Conservation (phyloP, 2,329 filamentous ascomycete species). For the Pyrenophora tritici-repentis region DNA sequence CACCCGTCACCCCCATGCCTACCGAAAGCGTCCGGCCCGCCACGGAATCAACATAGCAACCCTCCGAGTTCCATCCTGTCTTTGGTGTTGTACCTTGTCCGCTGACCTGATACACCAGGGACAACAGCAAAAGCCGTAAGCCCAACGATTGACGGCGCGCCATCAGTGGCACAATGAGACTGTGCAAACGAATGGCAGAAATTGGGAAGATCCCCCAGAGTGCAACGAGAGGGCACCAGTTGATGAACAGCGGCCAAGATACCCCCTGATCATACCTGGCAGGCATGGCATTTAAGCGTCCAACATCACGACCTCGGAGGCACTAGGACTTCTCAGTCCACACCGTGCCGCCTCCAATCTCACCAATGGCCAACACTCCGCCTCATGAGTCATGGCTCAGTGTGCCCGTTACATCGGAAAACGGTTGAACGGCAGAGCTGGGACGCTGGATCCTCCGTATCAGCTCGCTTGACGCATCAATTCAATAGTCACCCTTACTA, state of each 20-base stretch:
- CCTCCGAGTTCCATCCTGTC: conserved; percentile 27
- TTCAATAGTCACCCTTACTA: conserved; percentile 9
- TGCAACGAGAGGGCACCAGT: conserved; percentile 2
- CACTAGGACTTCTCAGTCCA: background rate
- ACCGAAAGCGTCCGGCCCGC: conserved; percentile 23
- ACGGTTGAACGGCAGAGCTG: background rate
- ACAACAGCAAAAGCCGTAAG: conserved; percentile 5
- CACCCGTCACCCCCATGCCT: conserved; percentile 19
- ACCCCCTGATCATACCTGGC: background rate
- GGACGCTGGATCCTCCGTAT: background rate
- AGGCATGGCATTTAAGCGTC: conserved; percentile 6
- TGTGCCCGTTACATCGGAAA: background rate
- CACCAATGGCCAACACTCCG: background rate
- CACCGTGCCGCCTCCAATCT: background rate
- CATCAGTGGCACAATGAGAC: conserved; percentile 3
- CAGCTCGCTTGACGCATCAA: conserved; percentile 6
- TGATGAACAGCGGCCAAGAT: conserved; percentile 2
- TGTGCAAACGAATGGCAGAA: conserved; percentile 1
- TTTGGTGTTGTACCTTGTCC: conserved; percentile 11
- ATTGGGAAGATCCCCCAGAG: background rate
- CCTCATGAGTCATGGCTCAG: background rate
- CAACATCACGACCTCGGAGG: background rate
- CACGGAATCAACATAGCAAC: conserved; percentile 31
- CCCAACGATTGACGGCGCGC: background rate
- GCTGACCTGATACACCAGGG: conserved; percentile 1